Base-by-base conservation (phyloP, 1,284 basidiomycete species). In the Peniophora sp. region DNA sequence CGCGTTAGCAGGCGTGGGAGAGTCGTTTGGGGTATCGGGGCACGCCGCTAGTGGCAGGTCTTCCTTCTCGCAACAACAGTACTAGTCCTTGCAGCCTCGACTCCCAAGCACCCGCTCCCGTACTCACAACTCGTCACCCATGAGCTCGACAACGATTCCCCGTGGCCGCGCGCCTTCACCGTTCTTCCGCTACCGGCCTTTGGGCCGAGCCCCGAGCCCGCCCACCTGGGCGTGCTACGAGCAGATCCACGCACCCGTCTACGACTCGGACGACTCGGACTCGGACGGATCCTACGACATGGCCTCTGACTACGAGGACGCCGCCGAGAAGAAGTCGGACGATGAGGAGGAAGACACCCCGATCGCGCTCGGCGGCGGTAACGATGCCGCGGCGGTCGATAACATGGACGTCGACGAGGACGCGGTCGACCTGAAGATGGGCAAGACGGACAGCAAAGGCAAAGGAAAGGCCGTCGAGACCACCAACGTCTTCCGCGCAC, bases 151-250 rank as follows among this genome's bases (percentile, higher is more conserved):
- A 41, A 59, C 67, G 23, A 63, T 50, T 43, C 66, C 72, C 57
- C 61, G 62, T 57, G 50, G 62, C 12, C 55, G 56, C 8, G 49
- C 56, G 2, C 45, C 52, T 3, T 57, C 56, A 27, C 72, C 78
- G 61, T 83, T 79, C 65, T 83, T 80, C 66, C 78, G 83, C 51
- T 79, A 81, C 51, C 83, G 86, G 55, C 76, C 78, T 46, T 78
- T 88, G 60, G 85, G 86, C 24, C 78, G 86, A 52, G 86, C 86
- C 45, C 81, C 86, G 22, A 88, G 85, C 3, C 86, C 86, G 2
- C 85, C 86, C 32, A 88, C 85, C 0, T 88, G 85, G 86, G 85
- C 85, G 15, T 89, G 85, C 73, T 89, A 89, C 68, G 86, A 89
- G 74, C 85, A 88, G 74, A 88, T 88, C 63, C 81, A 82, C 51